A percentile compares a stretch with the other conserved stretches of the same genome.
phyloP scores from a whole-genome alignment of 2,329 filamentous ascomycete genomes.

The Talaromyces sp. region DNA sequence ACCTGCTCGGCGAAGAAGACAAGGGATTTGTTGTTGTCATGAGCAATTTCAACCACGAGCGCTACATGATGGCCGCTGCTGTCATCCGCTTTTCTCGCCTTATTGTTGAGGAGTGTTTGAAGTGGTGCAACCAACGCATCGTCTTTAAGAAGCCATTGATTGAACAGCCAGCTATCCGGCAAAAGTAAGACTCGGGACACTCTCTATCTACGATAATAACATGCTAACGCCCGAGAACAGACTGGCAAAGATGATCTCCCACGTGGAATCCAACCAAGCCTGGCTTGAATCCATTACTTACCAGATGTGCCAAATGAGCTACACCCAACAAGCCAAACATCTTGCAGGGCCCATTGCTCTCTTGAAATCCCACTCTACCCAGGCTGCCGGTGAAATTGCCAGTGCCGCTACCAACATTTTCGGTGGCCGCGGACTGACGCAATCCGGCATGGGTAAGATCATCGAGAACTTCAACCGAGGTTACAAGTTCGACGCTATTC shows the following conservation, averaged over 20 bases:
- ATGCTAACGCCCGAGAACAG: constrained; percentile 29
- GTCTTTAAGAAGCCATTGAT: constrained; percentile 80
- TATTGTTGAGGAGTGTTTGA: constrained; percentile 76
- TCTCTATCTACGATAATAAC: not conserved
- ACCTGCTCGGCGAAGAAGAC: constrained; percentile 76
- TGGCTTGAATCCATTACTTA: constrained; percentile 82
- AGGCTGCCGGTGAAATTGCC: constrained; percentile 74
- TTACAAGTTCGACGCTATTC: constrained; percentile 74
- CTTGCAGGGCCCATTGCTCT: constrained; percentile 77
- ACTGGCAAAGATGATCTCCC: constrained; percentile 80
- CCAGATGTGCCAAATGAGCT: constrained; percentile 83
- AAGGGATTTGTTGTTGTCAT: constrained; percentile 82
- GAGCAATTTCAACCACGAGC: constrained; percentile 84
- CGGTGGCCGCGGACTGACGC: constrained; percentile 73
- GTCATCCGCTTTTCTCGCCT: constrained; percentile 61
- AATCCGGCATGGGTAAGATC: constrained; percentile 74
- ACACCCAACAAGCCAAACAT: constrained; percentile 67
- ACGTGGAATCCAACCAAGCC: constrained; percentile 74
- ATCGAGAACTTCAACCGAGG: constrained; percentile 81
- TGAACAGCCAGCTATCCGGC: constrained; percentile 73
- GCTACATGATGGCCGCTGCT: constrained; percentile 68
- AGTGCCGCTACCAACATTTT: constrained; percentile 83
- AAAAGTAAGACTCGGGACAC: constrained; percentile 54
- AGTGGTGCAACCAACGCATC: constrained; percentile 82
- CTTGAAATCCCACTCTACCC: constrained; percentile 72